Evolutionary conservation across 306 rosid species (phyloP).

Genomic region (Fragaria nilgerrensis): DNA sequence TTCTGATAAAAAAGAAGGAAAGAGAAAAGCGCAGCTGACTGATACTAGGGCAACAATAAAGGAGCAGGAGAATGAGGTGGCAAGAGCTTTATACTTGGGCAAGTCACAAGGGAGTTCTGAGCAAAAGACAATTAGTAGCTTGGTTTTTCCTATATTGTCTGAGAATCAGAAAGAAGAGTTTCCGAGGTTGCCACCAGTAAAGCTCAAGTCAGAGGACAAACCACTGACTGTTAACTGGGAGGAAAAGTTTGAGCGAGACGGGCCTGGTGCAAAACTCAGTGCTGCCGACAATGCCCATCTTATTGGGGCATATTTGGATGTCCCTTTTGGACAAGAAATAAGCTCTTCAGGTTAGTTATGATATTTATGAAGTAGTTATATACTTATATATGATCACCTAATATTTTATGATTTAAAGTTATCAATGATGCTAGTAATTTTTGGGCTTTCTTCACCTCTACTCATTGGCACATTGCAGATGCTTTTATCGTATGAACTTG

Average conservation of each 20-base stretch:
- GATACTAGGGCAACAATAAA: constrained; percentile 63
- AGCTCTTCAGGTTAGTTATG: constrained; percentile 63
- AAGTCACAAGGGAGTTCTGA: constrained; percentile 67
- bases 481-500: constrained; percentile 18
- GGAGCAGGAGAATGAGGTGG: constrained; percentile 87
- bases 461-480: constrained; percentile 6
- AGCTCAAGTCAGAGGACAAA: constrained; percentile 85
- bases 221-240: constrained; percentile 64
- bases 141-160: constrained; percentile 51
- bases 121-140: constrained; percentile 44
- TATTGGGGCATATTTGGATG: constrained; percentile 81
- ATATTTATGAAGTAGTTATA: constrained; percentile 12
- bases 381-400: not conserved
- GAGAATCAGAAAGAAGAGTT: constrained; percentile 81
- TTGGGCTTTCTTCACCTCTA: not conserved
- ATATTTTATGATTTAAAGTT: not conserved
- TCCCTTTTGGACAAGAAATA: constrained; percentile 91
- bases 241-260: constrained; percentile 77
- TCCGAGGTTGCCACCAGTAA: constrained; percentile 92
- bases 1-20: constrained; percentile 66
- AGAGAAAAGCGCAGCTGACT: constrained; percentile 46
- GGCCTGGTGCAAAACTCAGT: constrained; percentile 43
- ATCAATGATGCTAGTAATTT: constrained; percentile 18
- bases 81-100: constrained; percentile 65
- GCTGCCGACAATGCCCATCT: constrained; percentile 55